phyloP scores from a whole-genome alignment of 192 early-diverging fungal species.

The Coemansia sp. region DNA sequence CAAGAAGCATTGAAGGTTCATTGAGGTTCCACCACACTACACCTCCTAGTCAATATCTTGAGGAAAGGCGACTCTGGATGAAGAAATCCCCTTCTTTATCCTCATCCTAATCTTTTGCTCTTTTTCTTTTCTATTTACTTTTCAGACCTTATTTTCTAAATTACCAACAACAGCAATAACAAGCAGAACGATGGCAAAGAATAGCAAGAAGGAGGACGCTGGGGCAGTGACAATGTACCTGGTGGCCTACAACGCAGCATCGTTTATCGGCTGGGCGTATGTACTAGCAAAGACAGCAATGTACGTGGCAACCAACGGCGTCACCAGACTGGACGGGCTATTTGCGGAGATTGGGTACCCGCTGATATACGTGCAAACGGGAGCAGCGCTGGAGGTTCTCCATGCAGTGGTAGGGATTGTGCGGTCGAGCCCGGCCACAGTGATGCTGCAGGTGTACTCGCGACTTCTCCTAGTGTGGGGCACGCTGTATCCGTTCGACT shows the following conservation, averaged over 20 bases:
- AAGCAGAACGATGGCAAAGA: constrained; percentile 27
- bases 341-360: constrained; percentile 67
- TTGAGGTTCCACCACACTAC: too few relatives aligned
- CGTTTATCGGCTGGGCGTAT: constrained; percentile 80
- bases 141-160: not conserved
- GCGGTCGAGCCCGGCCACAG: constrained; percentile 77
- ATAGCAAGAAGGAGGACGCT: constrained; percentile 19
- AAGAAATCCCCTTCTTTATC: not conserved
- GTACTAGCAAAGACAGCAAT: constrained; percentile 61
- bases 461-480: constrained; percentile 85
- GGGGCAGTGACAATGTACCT: constrained; percentile 62
- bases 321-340: constrained; percentile 56
- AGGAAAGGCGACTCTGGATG: too few relatives aligned
- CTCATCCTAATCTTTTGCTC: not conserved
- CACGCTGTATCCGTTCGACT: constrained; percentile 68
- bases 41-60: too few relatives aligned
- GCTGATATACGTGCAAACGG: constrained; percentile 76
- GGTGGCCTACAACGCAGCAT: constrained; percentile 81
- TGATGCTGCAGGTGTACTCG: constrained; percentile 83
- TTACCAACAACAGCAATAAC: not conserved
- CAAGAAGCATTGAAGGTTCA: too few relatives aligned
- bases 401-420: constrained; percentile 69
- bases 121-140: not conserved
- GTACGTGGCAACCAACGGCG: constrained; percentile 57
- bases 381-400: constrained; percentile 79